Evolutionary conservation across 202 grass and related monocot genomes (phyloP).

Genomic region (Zizania palustris): DNA sequence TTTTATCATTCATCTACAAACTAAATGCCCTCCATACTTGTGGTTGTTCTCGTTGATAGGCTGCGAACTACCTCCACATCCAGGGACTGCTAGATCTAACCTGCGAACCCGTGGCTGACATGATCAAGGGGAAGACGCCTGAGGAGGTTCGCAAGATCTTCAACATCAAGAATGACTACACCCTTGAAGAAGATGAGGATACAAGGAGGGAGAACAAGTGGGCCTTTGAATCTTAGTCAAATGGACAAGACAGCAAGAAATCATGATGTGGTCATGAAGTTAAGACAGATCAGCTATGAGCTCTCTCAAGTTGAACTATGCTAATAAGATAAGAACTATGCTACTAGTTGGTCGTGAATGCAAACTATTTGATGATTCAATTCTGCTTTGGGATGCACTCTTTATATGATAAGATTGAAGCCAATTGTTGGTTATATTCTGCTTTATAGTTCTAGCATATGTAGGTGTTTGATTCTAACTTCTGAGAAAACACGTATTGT

Average conservation of each 20-base stretch:
- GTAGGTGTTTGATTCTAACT: neutral
- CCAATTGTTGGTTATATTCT: conserved; percentile 26
- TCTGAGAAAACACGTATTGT: no score
- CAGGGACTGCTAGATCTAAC: conserved; percentile 47
- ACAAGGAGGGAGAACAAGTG: conserved; percentile 71
- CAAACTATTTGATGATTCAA: conserved; percentile 15
- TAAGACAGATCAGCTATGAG: conserved; percentile 8
- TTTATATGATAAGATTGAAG: neutral
- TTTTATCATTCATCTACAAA: neutral
- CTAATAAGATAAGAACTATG: conserved; percentile 12
- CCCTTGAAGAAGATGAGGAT: conserved; percentile 61
- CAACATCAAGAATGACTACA: conserved; percentile 68
- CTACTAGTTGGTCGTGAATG: neutral
- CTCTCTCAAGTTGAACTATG: conserved; percentile 6
- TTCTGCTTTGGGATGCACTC: conserved; percentile 16
- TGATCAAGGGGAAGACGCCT: conserved; percentile 79
- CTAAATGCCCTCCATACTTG: no score
- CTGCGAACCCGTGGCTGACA: conserved; percentile 42
- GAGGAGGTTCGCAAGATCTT: conserved; percentile 69
- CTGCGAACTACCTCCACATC: conserved; percentile 58
- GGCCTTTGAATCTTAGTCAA: conserved; percentile 54
- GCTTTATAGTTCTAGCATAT: neutral
- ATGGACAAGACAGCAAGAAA: neutral
- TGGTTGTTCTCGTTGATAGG: conserved; percentile 11
- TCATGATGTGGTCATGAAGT: neutral